Evolutionary conservation across 2,329 filamentous ascomycete species (phyloP).

Genomic region (Neopestalotiopsis clavispora): DNA sequence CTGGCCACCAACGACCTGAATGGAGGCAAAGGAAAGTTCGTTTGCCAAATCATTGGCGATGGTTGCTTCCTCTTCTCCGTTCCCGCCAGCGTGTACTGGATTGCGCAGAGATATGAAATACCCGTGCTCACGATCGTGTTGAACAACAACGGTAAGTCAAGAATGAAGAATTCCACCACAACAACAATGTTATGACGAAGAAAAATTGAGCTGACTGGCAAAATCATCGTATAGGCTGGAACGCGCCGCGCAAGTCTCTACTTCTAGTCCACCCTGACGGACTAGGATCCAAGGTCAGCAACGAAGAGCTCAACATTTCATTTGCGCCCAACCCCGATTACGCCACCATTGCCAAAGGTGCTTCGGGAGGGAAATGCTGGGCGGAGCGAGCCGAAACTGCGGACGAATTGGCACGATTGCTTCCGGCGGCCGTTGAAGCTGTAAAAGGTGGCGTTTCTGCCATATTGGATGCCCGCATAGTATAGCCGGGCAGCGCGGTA

Average conservation of each 20-base stretch:
- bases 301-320: constrained; percentile 67
- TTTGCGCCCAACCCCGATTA: constrained; percentile 64
- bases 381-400: constrained; percentile 52
- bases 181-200: too few species aligned
- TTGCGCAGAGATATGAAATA: constrained; percentile 58
- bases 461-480: constrained; percentile 50
- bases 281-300: constrained; percentile 56
- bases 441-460: constrained; percentile 56
- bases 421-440: constrained; percentile 55
- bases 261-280: constrained; percentile 64
- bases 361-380: constrained; percentile 58
- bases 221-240: constrained; percentile 52
- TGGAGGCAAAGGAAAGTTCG: constrained; percentile 53
- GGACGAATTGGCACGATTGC: constrained; percentile 50
- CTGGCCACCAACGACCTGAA: constrained; percentile 44
- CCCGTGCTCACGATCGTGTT: constrained; percentile 60
- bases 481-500: background rate
- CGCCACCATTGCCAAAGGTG: constrained; percentile 64
- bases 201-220: background rate
- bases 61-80: constrained; percentile 61
- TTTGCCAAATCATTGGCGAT: constrained; percentile 61
- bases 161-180: background rate
- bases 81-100: constrained; percentile 61
- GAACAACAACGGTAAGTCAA: constrained; percentile 56
- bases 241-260: constrained; percentile 61